phyloP scores from a whole-genome alignment of 306 rosid species.

The Prunus fruticosa region DNA sequence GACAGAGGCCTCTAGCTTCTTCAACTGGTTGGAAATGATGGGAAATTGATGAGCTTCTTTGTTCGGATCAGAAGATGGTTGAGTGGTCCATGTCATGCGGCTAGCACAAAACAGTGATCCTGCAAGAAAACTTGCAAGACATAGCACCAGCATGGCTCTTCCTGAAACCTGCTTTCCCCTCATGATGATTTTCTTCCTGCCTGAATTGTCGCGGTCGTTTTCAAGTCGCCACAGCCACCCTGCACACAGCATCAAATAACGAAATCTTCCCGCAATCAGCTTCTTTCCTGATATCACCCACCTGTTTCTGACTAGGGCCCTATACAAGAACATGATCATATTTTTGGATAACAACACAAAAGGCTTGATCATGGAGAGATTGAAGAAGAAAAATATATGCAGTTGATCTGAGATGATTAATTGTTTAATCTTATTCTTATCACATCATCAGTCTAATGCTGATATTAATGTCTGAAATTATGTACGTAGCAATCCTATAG shows the following conservation, averaged over 20 bases:
- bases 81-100: slow-evolving; percentile 48
- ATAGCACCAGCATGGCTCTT: slow-evolving; percentile 47
- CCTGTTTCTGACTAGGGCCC: neutral
- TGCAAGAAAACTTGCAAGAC: slow-evolving; percentile 66
- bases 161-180: slow-evolving; percentile 58
- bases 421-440: neutral
- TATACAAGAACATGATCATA: neutral
- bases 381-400: neutral
- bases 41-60: slow-evolving; percentile 21
- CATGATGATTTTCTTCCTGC: slow-evolving; percentile 28
- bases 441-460: neutral
- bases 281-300: neutral
- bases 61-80: slow-evolving; percentile 17
- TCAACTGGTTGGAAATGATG: slow-evolving; percentile 15
- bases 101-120: slow-evolving; percentile 63
- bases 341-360: neutral
- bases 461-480: neutral
- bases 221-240: slow-evolving; percentile 12
- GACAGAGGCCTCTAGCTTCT: neutral
- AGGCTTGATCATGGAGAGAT: neutral
- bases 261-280: neutral
- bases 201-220: neutral
- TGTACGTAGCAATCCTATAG: neutral
- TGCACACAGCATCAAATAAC: neutral
- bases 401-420: neutral